Percentiles rank a stretch among this genome's conserved stretches.
phyloP scores from a whole-genome alignment of 768 basidiomycete genomes.

The Harrya chromipes region DNA sequence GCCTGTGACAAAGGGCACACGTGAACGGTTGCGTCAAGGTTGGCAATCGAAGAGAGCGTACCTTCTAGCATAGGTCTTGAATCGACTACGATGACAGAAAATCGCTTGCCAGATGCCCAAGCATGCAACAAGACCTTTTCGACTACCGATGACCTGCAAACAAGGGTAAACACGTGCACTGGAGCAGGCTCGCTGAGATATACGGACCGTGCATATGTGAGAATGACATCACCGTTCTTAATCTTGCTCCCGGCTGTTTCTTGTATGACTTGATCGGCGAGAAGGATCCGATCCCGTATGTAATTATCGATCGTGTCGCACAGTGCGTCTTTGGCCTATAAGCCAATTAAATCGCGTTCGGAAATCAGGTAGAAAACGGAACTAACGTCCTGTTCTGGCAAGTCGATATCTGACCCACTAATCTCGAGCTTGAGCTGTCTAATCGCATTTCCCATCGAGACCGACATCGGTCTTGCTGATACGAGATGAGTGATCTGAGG shows the following conservation, averaged over 20 bases:
- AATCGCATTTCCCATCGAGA: constrained; percentile 93
- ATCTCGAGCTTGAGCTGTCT: constrained; percentile 95
- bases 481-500: constrained; percentile 92
- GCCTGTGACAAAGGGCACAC: constrained; percentile 42
- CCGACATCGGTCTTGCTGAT: constrained; percentile 83
- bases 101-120: constrained; percentile 66
- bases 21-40: constrained; percentile 1
- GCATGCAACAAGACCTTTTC: constrained; percentile 85
- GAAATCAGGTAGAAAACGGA: not conserved
- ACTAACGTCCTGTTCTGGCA: constrained; percentile 90
- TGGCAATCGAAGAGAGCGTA: constrained; percentile 17
- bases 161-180: constrained; percentile 1
- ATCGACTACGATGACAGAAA: constrained; percentile 92
- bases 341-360: not conserved
- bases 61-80: constrained; percentile 95
- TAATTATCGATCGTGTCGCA: constrained; percentile 88
- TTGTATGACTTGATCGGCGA: constrained; percentile 92
- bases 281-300: constrained; percentile 88
- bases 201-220: constrained; percentile 86
- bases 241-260: constrained; percentile 90
- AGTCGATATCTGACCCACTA: constrained; percentile 86
- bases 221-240: constrained; percentile 86
- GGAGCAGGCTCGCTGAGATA: not conserved
- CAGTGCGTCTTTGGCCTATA: constrained; percentile 82
- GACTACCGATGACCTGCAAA: constrained; percentile 83